phyloP scores from a whole-genome alignment of 306 rosid species.

The Sicyos edulis region DNA sequence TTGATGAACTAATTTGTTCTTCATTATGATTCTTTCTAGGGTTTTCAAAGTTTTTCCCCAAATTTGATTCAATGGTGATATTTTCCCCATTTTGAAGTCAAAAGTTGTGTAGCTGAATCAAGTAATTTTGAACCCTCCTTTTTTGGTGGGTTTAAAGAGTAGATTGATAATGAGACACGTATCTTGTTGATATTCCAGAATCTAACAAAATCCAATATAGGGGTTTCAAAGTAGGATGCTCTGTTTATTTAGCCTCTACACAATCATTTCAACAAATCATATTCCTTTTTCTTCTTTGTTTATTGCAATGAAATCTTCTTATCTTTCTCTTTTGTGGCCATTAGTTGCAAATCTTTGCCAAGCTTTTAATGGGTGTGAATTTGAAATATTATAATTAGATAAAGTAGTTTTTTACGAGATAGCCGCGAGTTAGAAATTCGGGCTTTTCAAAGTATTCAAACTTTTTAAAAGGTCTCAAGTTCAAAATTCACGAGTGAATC shows the following conservation, averaged over 20 bases:
- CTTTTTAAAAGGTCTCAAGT: too few relatives aligned
- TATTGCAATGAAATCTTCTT: not conserved
- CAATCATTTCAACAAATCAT: not conserved
- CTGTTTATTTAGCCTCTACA: not conserved
- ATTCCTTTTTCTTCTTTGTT: not conserved
- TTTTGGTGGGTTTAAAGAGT: conserved; percentile 7
- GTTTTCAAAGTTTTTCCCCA: not conserved
- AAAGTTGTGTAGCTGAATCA: conserved; percentile 2
- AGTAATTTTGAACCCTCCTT: conserved; percentile 4
- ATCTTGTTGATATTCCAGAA: conserved; percentile 19
- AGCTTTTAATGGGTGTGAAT: conserved; percentile 4
- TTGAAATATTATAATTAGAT: conserved; percentile 10
- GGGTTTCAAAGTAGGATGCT: not conserved
- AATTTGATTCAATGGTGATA: conserved; percentile 1
- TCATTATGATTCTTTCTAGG: conserved; percentile 3
- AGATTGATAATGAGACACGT: conserved; percentile 12
- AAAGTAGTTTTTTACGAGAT: too few relatives aligned
- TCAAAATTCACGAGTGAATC: too few relatives aligned
- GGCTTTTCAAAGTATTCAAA: too few relatives aligned
- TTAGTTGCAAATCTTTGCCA: conserved; percentile 22
- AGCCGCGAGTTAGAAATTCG: too few relatives aligned
- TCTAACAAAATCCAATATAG: not conserved
- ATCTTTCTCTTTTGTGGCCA: conserved; percentile 1
- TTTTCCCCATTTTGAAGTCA: not conserved
- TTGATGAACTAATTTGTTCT: not conserved